Evolutionary conservation across 345 rosid genomes (phyloP).

Genomic region (Bruguiera parviflora): DNA sequence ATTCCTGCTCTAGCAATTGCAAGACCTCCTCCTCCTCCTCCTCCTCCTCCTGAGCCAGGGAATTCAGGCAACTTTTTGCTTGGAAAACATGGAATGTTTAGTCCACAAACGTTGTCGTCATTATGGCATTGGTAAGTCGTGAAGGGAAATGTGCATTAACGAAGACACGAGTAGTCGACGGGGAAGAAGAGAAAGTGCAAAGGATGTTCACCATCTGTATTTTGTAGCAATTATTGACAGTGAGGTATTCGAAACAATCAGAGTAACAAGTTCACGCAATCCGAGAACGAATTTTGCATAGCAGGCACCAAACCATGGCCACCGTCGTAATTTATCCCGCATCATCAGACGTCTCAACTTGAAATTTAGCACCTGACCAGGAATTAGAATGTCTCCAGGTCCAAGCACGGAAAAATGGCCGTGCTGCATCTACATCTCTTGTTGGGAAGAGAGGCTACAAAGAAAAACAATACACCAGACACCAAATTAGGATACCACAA

Average conservation of each 20-base stretch:
- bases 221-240: neutral
- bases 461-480: neutral
- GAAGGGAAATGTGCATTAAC: too few relatives aligned
- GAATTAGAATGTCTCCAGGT: slow-evolving; percentile 97
- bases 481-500: neutral
- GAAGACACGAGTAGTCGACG: too few relatives aligned
- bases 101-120: neutral
- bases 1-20: slow-evolving; percentile 50
- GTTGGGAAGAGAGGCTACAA: slow-evolving; percentile 93
- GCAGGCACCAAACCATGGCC: too few relatives aligned
- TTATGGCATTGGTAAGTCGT: too few relatives aligned
- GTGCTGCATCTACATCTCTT: slow-evolving; percentile 37
- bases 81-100: slow-evolving; percentile 26
- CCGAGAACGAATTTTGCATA: neutral
- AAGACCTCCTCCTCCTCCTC: slow-evolving; percentile 71
- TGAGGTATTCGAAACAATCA: neutral
- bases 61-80: slow-evolving; percentile 68
- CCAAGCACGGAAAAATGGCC: slow-evolving; percentile 98
- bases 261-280: neutral
- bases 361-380: slow-evolving; percentile 47
- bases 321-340: too few relatives aligned
- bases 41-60: slow-evolving; percentile 72
- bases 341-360: neutral
- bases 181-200: neutral
- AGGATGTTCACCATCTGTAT: too few relatives aligned